Evolutionary conservation across 2,329 filamentous ascomycete genomes (phyloP).

Genomic region (Sclerotinia subarctica): DNA sequence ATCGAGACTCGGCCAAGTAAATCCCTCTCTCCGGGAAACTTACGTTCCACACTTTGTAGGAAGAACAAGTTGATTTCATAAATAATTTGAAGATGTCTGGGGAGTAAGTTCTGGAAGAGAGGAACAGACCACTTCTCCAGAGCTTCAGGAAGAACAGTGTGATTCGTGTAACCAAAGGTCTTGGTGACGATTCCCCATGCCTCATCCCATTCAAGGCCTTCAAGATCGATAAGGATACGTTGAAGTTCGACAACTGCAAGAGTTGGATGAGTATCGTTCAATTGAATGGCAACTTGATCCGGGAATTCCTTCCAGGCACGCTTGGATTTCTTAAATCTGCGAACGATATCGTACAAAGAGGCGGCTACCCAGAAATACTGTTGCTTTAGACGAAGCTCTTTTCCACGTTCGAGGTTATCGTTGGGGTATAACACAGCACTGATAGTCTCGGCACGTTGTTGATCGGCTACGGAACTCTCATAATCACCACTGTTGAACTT

Average conservation of each 20-base stretch:
- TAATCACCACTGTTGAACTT: conserved; percentile 99
- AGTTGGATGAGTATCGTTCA: conserved; percentile 97
- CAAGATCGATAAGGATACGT: conserved; percentile 83
- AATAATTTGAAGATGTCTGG: conserved; percentile 93
- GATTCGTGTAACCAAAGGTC: conserved; percentile 95
- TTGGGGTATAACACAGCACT: conserved; percentile 97
- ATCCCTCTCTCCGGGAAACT: conserved; percentile 85
- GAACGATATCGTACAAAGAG: conserved; percentile 92
- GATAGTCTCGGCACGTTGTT: conserved; percentile 98
- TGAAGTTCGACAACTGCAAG: conserved; percentile 94
- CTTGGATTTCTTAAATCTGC: conserved; percentile 96
- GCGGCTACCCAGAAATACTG: conserved; percentile 99
- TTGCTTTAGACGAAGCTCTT: conserved; percentile 96
- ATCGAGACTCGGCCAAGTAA: conserved; percentile 87
- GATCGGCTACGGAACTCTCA: conserved; percentile 91
- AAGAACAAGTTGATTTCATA: conserved; percentile 98
- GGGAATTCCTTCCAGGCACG: conserved; percentile 88
- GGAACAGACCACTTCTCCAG: conserved; percentile 98
- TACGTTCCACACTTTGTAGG: conserved; percentile 84
- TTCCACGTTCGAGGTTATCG: conserved; percentile 92
- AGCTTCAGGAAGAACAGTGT: conserved; percentile 94
- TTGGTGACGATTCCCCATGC: conserved; percentile 79
- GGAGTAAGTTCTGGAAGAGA: conserved; percentile 85
- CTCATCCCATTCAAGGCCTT: conserved; percentile 89
- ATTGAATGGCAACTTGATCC: conserved; percentile 92